phyloP scores from a whole-genome alignment of 1,284 basidiomycete genomes.

The Ustilago lituana region DNA sequence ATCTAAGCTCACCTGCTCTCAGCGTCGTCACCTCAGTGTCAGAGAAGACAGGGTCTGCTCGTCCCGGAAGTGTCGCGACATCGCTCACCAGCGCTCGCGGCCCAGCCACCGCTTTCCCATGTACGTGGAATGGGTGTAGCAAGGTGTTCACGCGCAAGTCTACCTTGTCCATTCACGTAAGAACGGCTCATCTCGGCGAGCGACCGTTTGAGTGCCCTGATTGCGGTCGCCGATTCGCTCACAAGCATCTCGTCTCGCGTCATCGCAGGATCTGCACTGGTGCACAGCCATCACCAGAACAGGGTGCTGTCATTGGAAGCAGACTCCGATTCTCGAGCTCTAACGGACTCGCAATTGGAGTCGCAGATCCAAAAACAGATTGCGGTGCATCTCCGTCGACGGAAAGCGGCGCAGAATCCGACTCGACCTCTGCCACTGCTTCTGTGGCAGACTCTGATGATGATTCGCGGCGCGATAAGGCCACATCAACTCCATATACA shows the following conservation, averaged over 20 bases:
- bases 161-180: constrained; percentile 43
- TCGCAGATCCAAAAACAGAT: constrained; percentile 1
- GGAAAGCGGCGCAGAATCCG: background rate
- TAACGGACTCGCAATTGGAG: background rate
- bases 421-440: background rate
- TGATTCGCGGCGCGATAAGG: background rate
- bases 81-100: constrained; percentile 13
- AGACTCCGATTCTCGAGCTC: constrained; percentile 30
- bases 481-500: background rate
- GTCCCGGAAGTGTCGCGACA: constrained; percentile 14
- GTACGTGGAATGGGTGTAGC: constrained; percentile 41
- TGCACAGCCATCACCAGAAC: constrained; percentile 5
- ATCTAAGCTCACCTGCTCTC: constrained; percentile 37
- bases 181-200: constrained; percentile 49
- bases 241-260: constrained; percentile 51
- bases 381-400: background rate
- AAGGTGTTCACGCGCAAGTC: constrained; percentile 42
- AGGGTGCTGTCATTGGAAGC: constrained; percentile 13
- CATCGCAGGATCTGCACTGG: constrained; percentile 36
- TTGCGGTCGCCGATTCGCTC: constrained; percentile 44
- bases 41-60: constrained; percentile 17
- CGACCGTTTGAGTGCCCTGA: constrained; percentile 42
- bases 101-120: constrained; percentile 9
- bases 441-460: background rate
- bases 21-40: constrained; percentile 20